phyloP scores from a whole-genome alignment of 768 basidiomycete species.

The Krasilnikovozyma curviuscula region DNA sequence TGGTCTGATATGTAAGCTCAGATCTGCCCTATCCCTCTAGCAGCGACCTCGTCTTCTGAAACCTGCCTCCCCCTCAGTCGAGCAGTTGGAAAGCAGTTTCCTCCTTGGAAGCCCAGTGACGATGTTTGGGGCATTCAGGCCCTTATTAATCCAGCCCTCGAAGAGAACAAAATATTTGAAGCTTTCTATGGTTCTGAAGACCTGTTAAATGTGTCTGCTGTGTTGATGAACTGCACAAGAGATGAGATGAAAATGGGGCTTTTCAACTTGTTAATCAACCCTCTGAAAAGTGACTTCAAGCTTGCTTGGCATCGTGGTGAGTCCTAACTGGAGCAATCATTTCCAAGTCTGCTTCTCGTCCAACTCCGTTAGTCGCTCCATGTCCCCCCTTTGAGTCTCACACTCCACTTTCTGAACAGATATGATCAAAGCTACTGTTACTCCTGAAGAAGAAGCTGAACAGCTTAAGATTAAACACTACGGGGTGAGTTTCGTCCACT shows the following conservation, averaged over 20 bases:
- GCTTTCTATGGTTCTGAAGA: conserved; percentile 30
- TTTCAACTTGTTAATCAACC: conserved; percentile 59
- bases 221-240: conserved; percentile 39
- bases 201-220: conserved; percentile 31
- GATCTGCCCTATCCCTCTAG: background rate
- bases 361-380: background rate
- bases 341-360: too few species aligned
- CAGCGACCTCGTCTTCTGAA: background rate
- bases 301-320: too few species aligned
- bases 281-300: conserved; percentile 41
- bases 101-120: conserved; percentile 41
- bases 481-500: conserved; percentile 28
- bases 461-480: conserved; percentile 43
- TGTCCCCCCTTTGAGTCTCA: background rate
- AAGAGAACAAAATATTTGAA: background rate
- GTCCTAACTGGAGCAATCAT: too few species aligned
- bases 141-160: background rate
- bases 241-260: conserved; percentile 55
- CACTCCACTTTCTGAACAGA: conserved; percentile 57
- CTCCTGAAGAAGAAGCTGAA: conserved; percentile 39
- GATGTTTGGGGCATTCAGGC: conserved; percentile 42
- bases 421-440: conserved; percentile 43
- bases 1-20: conserved; percentile 37
- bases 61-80: conserved; percentile 21
- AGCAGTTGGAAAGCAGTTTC: conserved; percentile 59